Evolutionary conservation across 257 asterid genomes (phyloP).

Genomic region (Thymus quinquecostatus): DNA sequence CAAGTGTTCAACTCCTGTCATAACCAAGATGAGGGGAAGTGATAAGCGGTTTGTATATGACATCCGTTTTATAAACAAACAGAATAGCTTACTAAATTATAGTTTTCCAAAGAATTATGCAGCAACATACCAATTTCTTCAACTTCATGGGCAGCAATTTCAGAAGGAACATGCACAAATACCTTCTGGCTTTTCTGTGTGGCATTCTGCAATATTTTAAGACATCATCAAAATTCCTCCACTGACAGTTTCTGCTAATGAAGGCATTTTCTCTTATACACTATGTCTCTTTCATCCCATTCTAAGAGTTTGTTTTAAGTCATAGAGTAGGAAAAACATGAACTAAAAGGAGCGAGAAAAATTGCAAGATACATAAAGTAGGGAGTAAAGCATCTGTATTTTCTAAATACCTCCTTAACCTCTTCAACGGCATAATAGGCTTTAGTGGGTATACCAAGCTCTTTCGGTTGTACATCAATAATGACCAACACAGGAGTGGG

Average conservation of each 20-base stretch:
- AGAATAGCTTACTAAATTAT: background rate
- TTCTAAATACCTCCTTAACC: conserved; percentile 75
- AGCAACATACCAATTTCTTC: conserved; percentile 83
- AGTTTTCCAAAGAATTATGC: background rate
- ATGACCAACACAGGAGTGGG: conserved; percentile 86
- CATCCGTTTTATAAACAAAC: background rate
- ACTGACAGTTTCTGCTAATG: background rate
- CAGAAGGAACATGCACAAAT: conserved; percentile 93
- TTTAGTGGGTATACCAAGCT: conserved; percentile 87
- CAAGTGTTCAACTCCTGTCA: conserved; percentile 95
- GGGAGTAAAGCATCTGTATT: background rate
- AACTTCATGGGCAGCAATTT: conserved; percentile 98
- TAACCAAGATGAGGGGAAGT: conserved; percentile 15
- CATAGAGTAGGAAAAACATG: conserved; percentile 7
- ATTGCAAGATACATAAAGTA: background rate
- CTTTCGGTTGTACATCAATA: conserved; percentile 91
- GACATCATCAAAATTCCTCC: conserved; percentile 24
- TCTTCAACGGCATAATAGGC: conserved; percentile 95
- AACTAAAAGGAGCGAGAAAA: conserved; percentile 7
- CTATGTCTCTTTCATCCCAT: background rate
- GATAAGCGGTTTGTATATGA: background rate
- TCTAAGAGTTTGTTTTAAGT: conserved; percentile 11
- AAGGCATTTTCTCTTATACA: too few species aligned
- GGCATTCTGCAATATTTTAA: conserved; percentile 54
- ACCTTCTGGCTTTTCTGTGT: conserved; percentile 98